Conservation (phyloP, 345 rosid genomes). For the Mercurialis annua region DNA sequence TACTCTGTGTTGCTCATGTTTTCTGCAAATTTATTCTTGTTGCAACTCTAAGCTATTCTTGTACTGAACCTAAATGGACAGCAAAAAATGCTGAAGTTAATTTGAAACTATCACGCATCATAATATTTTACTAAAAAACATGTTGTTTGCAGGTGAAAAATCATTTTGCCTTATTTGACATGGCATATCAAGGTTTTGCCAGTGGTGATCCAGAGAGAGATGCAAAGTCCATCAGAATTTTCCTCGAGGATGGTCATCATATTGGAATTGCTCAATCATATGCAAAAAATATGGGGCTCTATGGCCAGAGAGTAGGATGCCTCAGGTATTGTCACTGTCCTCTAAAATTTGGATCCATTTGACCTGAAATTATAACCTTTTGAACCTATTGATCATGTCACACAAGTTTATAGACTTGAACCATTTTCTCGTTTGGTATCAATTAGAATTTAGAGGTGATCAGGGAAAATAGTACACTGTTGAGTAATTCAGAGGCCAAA, state of each 20-base stretch:
- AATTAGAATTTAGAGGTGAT: background rate
- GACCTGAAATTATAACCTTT: no score
- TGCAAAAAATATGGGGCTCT: constrained; percentile 99
- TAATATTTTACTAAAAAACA: background rate
- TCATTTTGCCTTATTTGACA: constrained; percentile 91
- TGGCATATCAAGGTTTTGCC: constrained; percentile 99
- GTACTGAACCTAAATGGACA: background rate
- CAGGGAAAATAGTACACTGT: background rate
- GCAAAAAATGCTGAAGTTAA: background rate
- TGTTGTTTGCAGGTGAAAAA: constrained; percentile 56
- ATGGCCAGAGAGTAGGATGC: constrained; percentile 98
- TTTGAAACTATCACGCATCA: background rate
- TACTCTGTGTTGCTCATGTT: background rate
- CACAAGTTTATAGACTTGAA: no score
- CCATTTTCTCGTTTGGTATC: background rate
- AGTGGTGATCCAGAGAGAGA: constrained; percentile 95
- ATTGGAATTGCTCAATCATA: constrained; percentile 93
- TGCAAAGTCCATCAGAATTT: constrained; percentile 91
- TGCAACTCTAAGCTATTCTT: background rate
- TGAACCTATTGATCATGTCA: no score
- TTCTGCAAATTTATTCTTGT: background rate
- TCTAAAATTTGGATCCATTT: no score
- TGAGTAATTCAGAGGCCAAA: background rate
- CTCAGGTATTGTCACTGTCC: constrained; percentile 54
- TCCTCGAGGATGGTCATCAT: constrained; percentile 83